phyloP scores from a whole-genome alignment of 1,139 yeast species.

The Magnusiomyces paraingens region DNA sequence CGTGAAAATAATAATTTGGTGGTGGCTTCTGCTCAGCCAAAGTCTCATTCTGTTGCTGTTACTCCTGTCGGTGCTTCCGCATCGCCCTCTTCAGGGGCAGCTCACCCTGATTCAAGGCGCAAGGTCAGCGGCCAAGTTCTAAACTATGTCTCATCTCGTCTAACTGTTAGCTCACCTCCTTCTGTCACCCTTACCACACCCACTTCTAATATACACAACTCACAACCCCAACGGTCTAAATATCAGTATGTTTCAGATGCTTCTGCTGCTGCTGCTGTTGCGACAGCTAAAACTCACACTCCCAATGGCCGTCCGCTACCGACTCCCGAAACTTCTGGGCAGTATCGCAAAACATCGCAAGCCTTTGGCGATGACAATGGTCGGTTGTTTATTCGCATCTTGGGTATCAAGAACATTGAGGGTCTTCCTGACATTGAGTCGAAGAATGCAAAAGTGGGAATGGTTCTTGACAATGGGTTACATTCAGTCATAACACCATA shows the following conservation, averaged over 20 bases:
- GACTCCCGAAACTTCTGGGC: too few relatives aligned
- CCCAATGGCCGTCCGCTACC: too few relatives aligned
- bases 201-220: background rate
- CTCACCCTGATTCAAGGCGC: constrained; percentile 12
- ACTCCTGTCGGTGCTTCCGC: background rate
- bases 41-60: too few relatives aligned
- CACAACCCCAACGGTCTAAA: background rate
- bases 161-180: background rate
- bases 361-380: constrained; percentile 52
- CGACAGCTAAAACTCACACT: background rate
- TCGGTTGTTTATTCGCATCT: constrained; percentile 60
- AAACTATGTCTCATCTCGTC: constrained; percentile 8
- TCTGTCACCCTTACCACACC: background rate
- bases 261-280: background rate
- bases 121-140: constrained; percentile 24
- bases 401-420: constrained; percentile 50
- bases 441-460: constrained; percentile 57
- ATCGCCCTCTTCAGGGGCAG: background rate
- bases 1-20: constrained; percentile 31
- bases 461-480: constrained; percentile 82
- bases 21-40: constrained; percentile 23
- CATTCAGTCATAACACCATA: constrained; percentile 77
- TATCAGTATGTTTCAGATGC: background rate
- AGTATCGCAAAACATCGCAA: constrained; percentile 18
- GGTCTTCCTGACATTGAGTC: constrained; percentile 46